Conservation (phyloP, 805 yeast species). For the Monosporozyma aerobia region DNA sequence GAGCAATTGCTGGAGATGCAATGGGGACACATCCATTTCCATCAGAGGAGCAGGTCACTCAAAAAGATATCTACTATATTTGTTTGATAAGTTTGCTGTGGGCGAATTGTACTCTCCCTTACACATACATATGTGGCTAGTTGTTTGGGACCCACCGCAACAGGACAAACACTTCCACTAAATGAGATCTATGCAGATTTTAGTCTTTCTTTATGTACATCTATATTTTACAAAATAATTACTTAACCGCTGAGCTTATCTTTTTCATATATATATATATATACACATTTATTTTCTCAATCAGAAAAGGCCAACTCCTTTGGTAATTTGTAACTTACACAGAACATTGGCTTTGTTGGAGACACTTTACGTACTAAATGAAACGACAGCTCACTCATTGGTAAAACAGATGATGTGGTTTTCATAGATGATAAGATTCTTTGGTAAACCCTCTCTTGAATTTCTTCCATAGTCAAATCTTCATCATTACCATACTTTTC, state of each 20-base stretch:
- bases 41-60: no score
- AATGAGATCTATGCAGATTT: no score
- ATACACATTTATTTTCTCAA: not conserved
- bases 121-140: no score
- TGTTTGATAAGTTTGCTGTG: no score
- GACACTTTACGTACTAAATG: conserved; percentile 91
- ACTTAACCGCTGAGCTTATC: no score
- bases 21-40: no score
- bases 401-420: conserved; percentile 38
- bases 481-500: conserved; percentile 76
- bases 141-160: no score
- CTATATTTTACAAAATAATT: not conserved
- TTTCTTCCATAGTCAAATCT: conserved; percentile 60
- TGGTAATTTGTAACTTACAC: conserved; percentile 72
- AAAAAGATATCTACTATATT: no score
- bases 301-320: conserved; percentile 7
- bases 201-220: not conserved
- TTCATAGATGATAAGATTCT: conserved; percentile 39
- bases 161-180: no score
- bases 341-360: conserved; percentile 94
- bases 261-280: no score
- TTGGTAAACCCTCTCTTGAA: conserved; percentile 56
- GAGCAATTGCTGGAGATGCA: no score
- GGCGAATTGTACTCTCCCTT: no score
- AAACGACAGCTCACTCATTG: conserved; percentile 44